Conservation (phyloP, 1,139 yeast genomes). For the Taphrina confusa region DNA sequence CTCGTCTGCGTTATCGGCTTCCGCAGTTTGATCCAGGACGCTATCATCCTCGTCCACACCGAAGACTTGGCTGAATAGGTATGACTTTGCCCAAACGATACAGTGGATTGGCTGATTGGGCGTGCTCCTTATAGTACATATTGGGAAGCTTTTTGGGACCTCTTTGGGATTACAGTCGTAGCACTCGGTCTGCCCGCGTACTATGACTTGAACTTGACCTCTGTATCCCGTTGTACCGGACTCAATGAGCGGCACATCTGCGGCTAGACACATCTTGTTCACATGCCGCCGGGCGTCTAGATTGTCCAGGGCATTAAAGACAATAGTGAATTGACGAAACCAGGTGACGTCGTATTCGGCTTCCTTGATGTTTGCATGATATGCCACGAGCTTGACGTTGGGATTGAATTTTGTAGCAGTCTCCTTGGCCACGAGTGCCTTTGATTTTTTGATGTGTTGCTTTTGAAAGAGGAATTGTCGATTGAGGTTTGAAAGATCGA, state of each 20-base stretch:
- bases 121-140: slow-evolving; percentile 93
- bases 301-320: slow-evolving; percentile 91
- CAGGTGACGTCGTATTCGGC: slow-evolving; percentile 69
- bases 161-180: slow-evolving; percentile 88
- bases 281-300: slow-evolving; percentile 89
- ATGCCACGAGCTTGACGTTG: slow-evolving; percentile 69
- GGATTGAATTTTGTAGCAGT: slow-evolving; percentile 81
- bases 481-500: slow-evolving; percentile 86
- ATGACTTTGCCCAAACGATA: slow-evolving; percentile 96
- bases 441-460: slow-evolving; percentile 82
- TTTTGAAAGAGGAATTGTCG: slow-evolving; percentile 88
- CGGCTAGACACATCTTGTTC: slow-evolving; percentile 74
- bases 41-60: slow-evolving; percentile 55
- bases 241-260: slow-evolving; percentile 78
- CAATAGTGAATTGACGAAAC: slow-evolving; percentile 76
- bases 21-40: slow-evolving; percentile 50
- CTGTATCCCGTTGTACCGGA: slow-evolving; percentile 93
- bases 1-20: slow-evolving; percentile 61
- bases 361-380: slow-evolving; percentile 84
- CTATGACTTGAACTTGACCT: slow-evolving; percentile 91
- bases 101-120: slow-evolving; percentile 97
- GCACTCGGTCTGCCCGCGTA: slow-evolving; percentile 77
- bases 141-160: slow-evolving; percentile 88
- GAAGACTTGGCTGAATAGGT: slow-evolving; percentile 76
- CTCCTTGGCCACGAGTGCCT: slow-evolving; percentile 69